Conservation (phyloP, 805 yeast species). For the Alloascoidea hylecoeti region DNA sequence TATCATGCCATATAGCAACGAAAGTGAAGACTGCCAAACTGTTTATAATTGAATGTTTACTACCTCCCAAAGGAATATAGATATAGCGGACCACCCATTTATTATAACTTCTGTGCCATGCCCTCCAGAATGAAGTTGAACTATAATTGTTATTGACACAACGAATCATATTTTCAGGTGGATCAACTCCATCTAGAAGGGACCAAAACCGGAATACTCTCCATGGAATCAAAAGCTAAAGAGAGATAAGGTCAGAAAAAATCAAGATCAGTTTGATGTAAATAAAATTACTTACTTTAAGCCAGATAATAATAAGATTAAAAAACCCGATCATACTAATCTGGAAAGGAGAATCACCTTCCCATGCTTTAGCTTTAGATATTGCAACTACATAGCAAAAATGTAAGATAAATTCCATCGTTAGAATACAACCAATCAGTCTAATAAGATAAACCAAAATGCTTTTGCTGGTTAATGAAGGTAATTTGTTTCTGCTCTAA, state of each 20-base stretch:
- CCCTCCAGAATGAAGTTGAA: conserved; percentile 94
- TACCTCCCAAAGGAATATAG: conserved; percentile 86
- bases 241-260: neutral
- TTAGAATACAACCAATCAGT: conserved; percentile 56
- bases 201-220: conserved; percentile 90
- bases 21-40: conserved; percentile 81
- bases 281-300: conserved; percentile 28
- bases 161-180: conserved; percentile 96
- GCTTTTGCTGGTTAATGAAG: conserved; percentile 42
- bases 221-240: conserved; percentile 76
- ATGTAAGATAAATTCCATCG: conserved; percentile 85
- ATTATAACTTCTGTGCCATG: conserved; percentile 94
- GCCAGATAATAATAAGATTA: conserved; percentile 85
- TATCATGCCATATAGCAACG: conserved; percentile 98
- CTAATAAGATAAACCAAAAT: conserved; percentile 51
- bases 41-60: conserved; percentile 54
- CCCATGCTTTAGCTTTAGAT: conserved; percentile 82
- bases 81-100: conserved; percentile 83
- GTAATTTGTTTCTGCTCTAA: conserved; percentile 30
- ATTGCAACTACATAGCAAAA: conserved; percentile 89
- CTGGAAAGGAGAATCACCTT: conserved; percentile 79
- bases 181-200: conserved; percentile 80
- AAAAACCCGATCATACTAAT: conserved; percentile 89
- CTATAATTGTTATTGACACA: conserved; percentile 92
- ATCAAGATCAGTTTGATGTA: too few species aligned